Evolutionary conservation across 148 eudicot genomes (phyloP), one percentile per base, ranked within the genome.

Genomic region (Fagopyrum esculentum): DNA sequence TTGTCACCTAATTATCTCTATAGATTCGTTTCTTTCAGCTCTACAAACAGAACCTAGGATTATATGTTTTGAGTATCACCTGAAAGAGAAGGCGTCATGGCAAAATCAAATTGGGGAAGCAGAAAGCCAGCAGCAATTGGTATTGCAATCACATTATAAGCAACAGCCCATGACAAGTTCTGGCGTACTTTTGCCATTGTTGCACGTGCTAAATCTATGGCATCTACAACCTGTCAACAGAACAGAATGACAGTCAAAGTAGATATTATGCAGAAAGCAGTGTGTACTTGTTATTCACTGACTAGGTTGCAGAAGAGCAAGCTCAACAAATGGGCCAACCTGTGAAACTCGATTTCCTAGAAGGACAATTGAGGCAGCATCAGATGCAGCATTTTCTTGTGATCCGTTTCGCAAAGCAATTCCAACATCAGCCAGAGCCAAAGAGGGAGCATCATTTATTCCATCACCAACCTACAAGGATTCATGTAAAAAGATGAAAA

Each of bases 11-110:
- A 35, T 35, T 1, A 35, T 35, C 40, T 35, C 40, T 35, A 35
- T 35, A 35, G 40, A 35, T 35, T 35, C 40, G 1, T 35, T 35
- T 35, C 3, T 0, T 35, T 35, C 2, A 35, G 40, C 40, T 35
- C 0, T 35, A 35, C 1, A 35, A 35, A 2, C 40, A 35, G 40
- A 35, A 35, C 40, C 40, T 35, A 35, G 40, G 40, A 35, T 5
- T 9, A 19, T 69, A 47, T 13, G n/a, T 69, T 45, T 69, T 6
- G 35, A 71, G 69, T 71, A 66, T 81, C 76, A 90, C 98, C 97
- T 77, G 97, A 94, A 80, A 94, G 84, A 56, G 98, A 94, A 81
- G 97, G 98, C 10, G 98, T 91, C 98, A 94, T 94, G 43, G 98
- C 97, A 82, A 91, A 94, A 85, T 91, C 97, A 74, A 89, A 91